Percentiles rank a stretch among this genome's conserved stretches.
These are phyloP conservation scores for Cucurbita maxima DNA, from an alignment of 306 rosid species.

Conservation along the genomic window DNA sequence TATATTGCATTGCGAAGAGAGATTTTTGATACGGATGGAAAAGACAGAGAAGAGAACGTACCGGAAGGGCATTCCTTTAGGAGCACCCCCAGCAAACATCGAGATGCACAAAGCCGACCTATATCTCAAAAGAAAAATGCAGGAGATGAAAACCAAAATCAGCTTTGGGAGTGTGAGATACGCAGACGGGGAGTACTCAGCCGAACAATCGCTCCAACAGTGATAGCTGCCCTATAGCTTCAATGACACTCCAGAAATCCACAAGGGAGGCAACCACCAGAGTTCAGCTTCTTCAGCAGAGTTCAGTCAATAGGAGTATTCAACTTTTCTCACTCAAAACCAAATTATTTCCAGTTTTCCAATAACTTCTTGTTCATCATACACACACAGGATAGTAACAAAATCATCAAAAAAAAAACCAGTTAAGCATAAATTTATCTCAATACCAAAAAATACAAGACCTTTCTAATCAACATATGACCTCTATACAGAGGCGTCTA, in stretches of 20 bases:
- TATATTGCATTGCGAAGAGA: no score
- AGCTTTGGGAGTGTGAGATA: no score
- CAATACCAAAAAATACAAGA: background rate
- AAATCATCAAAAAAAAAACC: background rate
- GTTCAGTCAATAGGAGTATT: background rate
- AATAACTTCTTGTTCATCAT: background rate
- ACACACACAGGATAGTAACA: background rate
- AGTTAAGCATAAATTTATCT: no score
- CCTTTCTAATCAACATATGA: background rate
- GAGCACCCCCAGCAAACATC: no score
- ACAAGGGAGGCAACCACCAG: background rate
- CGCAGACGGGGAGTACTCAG: no score
- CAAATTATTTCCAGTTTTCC: background rate
- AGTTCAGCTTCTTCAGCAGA: background rate
- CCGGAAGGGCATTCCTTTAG: no score
- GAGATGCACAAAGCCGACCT: background rate
- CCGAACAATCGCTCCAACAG: no score
- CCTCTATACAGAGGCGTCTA: background rate
- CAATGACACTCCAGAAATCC: background rate
- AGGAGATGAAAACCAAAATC: no score
- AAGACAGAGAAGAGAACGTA: no score
- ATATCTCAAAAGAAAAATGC: no score
- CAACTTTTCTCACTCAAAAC: background rate
- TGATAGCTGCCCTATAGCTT: background rate
- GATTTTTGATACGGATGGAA: no score